Evolutionary conservation across 495 filamentous ascomycete species (phyloP), one percentile per base, ranked within the genome.

Genomic region (Penicillium soppii): DNA sequence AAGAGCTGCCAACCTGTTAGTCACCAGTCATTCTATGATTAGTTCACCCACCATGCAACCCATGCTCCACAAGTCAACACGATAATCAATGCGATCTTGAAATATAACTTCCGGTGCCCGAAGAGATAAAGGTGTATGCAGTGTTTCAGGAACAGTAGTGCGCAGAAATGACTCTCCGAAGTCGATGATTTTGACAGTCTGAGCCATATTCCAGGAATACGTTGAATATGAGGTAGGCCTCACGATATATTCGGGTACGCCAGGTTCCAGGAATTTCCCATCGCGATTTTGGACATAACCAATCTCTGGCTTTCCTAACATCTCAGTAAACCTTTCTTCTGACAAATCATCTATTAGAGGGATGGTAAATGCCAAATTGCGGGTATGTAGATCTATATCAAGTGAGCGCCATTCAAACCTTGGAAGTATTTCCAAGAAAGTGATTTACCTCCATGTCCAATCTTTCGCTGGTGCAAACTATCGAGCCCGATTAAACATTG

Each of bases 101-200:
- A 78, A 75, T 35, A 78, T 68, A 36, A 66, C 64, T 55, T 79
- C 75, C 0, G 76, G 75, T 43, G 65, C 71, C 33, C 64, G 60
- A 33, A 79, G 22, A 26, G 40, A 5, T 21, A 61, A 13, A 33
- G 76, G 73, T 25, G 67, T 68, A 45, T 65, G 60, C 27, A 78
- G 61, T 3, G 37, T 62, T 38, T 53, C 38, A 30, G 73, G 69
- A 17, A 42, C 23, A 2, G 49, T 33, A 23, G 32, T 49, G 8
- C 53, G 54, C 16, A 62, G 48, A 37, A 78, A 78, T 16, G 70
- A 64, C 54, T 76, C 66, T 25, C 75, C 71, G 27, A 76, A 70
- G 52, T 78, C 75, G 16, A 78, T 61, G 32, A 78, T 61, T 47
- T 68, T 67, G 53, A 67, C 54, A 0, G 50, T 13, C 32, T 62